These are phyloP conservation scores for Dacryopinax primogenitus DNA, from an alignment of 768 basidiomycete species.

Conservation along the genomic window DNA sequence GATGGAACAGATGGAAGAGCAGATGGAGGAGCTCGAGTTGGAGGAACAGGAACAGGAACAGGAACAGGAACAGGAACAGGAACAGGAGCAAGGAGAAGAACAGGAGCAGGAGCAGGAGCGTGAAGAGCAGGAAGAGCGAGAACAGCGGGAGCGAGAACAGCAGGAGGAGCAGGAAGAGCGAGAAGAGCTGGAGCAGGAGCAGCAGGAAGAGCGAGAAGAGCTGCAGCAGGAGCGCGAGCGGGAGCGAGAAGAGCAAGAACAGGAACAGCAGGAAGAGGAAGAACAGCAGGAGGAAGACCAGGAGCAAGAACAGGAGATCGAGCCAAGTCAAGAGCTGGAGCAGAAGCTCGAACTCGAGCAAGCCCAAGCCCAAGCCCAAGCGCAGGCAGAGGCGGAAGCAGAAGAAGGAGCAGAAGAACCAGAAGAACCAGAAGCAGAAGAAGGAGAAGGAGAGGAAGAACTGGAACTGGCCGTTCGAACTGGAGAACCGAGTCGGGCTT, in stretches of 20 bases:
- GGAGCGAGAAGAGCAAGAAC: neutral
- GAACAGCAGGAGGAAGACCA: neutral
- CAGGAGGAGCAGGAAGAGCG: neutral
- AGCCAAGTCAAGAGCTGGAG: conserved; percentile 13
- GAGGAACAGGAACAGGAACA: neutral
- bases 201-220: neutral
- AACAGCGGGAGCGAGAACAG: neutral
- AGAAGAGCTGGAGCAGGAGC: neutral
- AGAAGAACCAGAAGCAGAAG: neutral
- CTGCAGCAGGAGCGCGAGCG: too few relatives aligned
- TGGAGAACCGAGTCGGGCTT: neutral
- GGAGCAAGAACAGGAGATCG: too few relatives aligned
- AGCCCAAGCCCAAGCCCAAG: neutral
- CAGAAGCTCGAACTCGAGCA: neutral
- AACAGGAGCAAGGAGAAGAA: neutral
- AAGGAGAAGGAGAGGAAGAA: neutral
- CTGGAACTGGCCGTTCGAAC: too few relatives aligned
- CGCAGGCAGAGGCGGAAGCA: neutral
- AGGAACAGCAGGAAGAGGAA: neutral
- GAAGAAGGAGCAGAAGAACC: neutral
- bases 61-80: neutral
- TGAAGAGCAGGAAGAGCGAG: neutral
- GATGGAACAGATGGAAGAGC: conserved; percentile 13
- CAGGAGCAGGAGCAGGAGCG: neutral
- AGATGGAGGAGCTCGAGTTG: conserved; percentile 9